Conservation (phyloP, 805 yeast genomes). For the Ogataea nitratoaversa region DNA sequence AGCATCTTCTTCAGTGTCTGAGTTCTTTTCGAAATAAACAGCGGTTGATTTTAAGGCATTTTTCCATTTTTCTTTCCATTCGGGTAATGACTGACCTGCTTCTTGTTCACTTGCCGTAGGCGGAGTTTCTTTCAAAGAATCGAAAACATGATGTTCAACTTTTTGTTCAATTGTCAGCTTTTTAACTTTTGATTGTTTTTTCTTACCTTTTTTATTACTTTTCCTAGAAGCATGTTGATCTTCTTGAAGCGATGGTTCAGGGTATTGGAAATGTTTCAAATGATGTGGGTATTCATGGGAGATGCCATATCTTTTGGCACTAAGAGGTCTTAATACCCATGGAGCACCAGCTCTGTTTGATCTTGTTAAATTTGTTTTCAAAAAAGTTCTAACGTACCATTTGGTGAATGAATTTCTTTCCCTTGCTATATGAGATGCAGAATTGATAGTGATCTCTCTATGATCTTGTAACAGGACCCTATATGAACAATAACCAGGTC, state of each 20-base stretch:
- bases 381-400: slow-evolving; percentile 82
- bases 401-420: slow-evolving; percentile 88
- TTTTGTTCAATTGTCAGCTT: background rate
- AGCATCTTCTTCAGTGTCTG: slow-evolving; percentile 34
- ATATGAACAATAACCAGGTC: slow-evolving; percentile 58
- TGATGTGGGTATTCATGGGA: slow-evolving; percentile 56
- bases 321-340: slow-evolving; percentile 84
- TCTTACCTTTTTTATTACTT: slow-evolving; percentile 3
- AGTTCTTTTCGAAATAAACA: slow-evolving; percentile 44
- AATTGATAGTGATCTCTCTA: slow-evolving; percentile 63
- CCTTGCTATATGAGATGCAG: slow-evolving; percentile 60
- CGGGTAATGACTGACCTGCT: slow-evolving; percentile 40
- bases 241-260: slow-evolving; percentile 3
- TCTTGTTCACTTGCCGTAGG: slow-evolving; percentile 31
- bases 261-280: slow-evolving; percentile 27
- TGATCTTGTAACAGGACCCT: slow-evolving; percentile 57
- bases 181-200: slow-evolving; percentile 4
- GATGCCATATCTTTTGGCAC: slow-evolving; percentile 65
- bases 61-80: slow-evolving; percentile 53
- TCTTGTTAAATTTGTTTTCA: slow-evolving; percentile 72
- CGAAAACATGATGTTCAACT: slow-evolving; percentile 23
- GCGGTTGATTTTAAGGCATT: slow-evolving; percentile 42
- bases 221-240: slow-evolving; percentile 3
- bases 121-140: slow-evolving; percentile 33
- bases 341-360: slow-evolving; percentile 89